These are phyloP conservation scores for Pichia norvegensis DNA, from an alignment of 1,139 yeast genomes.

Conservation along the genomic window DNA sequence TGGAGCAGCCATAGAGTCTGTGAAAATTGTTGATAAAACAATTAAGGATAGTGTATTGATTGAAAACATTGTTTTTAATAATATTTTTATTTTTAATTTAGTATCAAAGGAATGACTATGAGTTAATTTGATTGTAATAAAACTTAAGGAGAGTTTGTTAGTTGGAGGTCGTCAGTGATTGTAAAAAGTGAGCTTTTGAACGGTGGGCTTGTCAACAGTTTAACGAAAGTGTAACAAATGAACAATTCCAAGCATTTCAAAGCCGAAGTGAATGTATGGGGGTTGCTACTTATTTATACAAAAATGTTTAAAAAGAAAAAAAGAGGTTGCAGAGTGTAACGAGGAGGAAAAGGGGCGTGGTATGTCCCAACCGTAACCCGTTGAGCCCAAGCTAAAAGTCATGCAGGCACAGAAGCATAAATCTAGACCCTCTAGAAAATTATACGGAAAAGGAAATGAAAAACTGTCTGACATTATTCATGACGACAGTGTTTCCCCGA, in stretches of 20 bases:
- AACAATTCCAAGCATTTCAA: background rate
- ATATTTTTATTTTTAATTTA: background rate
- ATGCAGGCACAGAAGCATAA: background rate
- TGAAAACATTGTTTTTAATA: constrained; percentile 16
- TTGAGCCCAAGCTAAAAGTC: background rate
- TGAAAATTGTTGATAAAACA: constrained; percentile 9
- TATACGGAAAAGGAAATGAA: background rate
- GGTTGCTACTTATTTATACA: background rate
- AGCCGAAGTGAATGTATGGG: background rate
- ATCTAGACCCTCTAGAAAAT: background rate
- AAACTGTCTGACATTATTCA: background rate
- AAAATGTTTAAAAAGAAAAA: background rate
- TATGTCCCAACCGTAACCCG: no score
- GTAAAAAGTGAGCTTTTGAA: background rate
- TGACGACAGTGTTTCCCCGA: background rate
- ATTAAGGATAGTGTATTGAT: constrained; percentile 12
- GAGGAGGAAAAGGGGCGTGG: background rate
- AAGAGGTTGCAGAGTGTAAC: background rate
- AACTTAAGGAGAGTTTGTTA: background rate
- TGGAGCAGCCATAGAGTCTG: constrained; percentile 14
- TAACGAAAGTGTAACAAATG: background rate
- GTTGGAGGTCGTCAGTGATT: background rate
- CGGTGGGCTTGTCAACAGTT: background rate
- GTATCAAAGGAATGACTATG: background rate
- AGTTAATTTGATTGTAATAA: background rate